A percentile compares a stretch with the other conserved stretches of the same genome.
These are phyloP conservation scores for Paraphaeosphaeria minitans DNA, from an alignment of 2,329 filamentous ascomycete genomes.

Conservation along the genomic window DNA sequence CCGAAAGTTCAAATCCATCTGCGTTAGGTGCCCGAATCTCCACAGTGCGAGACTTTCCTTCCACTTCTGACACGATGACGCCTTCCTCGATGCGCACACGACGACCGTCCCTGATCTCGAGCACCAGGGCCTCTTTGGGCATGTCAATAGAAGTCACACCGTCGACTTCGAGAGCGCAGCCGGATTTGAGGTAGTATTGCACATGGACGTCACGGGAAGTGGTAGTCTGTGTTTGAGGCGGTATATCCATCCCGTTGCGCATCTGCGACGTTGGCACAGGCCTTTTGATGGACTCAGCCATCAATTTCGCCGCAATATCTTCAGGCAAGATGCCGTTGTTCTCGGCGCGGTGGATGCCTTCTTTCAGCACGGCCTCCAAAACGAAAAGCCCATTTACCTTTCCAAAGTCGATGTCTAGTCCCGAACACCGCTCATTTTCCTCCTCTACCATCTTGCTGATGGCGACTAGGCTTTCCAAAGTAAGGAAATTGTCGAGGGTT, in stretches of 20 bases:
- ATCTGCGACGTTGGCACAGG: not conserved
- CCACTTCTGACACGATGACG: not conserved
- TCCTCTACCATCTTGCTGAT: not conserved
- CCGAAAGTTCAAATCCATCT: not conserved
- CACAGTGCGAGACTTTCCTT: not conserved
- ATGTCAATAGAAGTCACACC: not conserved
- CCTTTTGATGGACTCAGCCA: not conserved
- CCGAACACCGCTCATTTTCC: not conserved
- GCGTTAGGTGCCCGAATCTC: not conserved
- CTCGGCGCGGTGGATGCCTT: not conserved
- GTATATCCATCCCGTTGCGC: no score
- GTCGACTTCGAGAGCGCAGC: not conserved
- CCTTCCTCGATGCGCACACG: not conserved
- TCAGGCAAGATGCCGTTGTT: not conserved
- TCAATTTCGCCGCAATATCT: not conserved
- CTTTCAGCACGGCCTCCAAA: not conserved
- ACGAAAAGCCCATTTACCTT: not conserved
- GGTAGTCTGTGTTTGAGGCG: not conserved
- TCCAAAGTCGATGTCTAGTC: not conserved
- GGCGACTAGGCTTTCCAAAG: not conserved
- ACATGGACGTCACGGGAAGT: not conserved
- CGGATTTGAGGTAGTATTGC: not conserved
- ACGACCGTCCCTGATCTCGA: not conserved
- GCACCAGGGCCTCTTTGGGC: not conserved
- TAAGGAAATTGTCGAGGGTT: not conserved